A percentile compares a stretch with the other conserved stretches of the same genome.
Conservation (phyloP, 176 grass and related monocot species). For the Luzula sylvatica region DNA sequence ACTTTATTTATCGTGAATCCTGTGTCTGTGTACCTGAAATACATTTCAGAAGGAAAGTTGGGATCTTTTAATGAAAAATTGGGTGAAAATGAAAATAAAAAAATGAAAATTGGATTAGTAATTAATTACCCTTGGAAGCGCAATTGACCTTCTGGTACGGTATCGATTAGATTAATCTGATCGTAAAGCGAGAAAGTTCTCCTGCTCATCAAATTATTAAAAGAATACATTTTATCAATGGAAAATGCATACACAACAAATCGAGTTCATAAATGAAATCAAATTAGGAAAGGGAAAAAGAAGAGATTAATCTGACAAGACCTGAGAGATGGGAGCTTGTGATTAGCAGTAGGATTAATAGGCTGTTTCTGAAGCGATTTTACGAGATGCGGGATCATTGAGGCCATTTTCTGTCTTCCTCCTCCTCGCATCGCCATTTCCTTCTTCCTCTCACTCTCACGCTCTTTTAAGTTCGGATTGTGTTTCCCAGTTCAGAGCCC, state of each 20-base stretch:
- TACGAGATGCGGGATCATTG: constrained; percentile 56
- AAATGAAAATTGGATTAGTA: too few species aligned
- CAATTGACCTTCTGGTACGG: constrained; percentile 61
- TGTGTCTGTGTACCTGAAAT: constrained; percentile 63
- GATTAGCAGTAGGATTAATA: constrained; percentile 23
- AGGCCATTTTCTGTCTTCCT: constrained; percentile 48
- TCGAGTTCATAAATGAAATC: constrained; percentile 1
- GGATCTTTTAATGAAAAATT: too few species aligned
- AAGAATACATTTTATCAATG: background rate
- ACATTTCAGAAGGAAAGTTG: too few species aligned
- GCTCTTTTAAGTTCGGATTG: constrained; percentile 6
- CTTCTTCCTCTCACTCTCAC: constrained; percentile 5
- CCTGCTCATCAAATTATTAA: constrained; percentile 27
- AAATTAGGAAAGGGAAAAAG: background rate
- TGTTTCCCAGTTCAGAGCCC: too few species aligned
- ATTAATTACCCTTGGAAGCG: constrained; percentile 83
- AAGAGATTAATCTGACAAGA: constrained; percentile 8
- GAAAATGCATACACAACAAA: constrained; percentile 1
- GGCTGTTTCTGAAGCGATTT: constrained; percentile 52
- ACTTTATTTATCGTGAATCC: constrained; percentile 85
- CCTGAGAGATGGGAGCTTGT: constrained; percentile 64
- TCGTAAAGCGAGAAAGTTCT: constrained; percentile 91
- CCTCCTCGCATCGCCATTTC: constrained; percentile 26
- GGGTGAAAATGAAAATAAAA: background rate
- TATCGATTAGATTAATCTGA: constrained; percentile 99